Evolutionary conservation across 495 filamentous ascomycete species (phyloP).

Genomic region (Trichoderma asperelloides): DNA sequence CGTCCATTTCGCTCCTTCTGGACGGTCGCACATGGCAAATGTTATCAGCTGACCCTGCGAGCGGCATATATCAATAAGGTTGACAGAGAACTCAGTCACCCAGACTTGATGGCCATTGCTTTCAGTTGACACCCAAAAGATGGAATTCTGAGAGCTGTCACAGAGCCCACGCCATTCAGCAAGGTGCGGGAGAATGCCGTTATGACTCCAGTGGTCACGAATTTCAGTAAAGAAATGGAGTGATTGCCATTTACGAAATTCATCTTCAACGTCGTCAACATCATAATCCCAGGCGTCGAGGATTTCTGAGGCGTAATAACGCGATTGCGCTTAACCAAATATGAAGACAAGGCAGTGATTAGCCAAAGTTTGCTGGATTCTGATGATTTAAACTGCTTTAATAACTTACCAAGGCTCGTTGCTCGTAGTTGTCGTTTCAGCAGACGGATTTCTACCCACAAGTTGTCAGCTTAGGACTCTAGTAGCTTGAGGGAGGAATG

Average conservation of each 20-base stretch:
- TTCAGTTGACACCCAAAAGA: not conserved
- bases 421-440: not conserved
- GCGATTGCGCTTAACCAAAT: not conserved
- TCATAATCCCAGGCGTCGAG: not conserved
- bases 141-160: not conserved
- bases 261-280: not conserved
- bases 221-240: not conserved
- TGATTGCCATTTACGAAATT: not conserved
- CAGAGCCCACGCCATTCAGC: not conserved
- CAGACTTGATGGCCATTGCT: not conserved
- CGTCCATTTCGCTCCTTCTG: not conserved
- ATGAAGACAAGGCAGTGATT: no score
- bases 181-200: not conserved
- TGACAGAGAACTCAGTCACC: slow-evolving; percentile 2
- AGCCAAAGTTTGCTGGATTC: no score
- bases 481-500: not conserved
- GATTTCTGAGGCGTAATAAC: not conserved
- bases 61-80: slow-evolving; percentile 4
- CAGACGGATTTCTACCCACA: not conserved
- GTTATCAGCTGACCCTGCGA: not conserved
- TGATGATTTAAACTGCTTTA: not conserved
- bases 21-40: slow-evolving; percentile 6
- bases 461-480: not conserved
- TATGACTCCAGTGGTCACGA: not conserved
- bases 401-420: not conserved